Conservation (phyloP, 192 early-diverging fungal species). For the Podila minutissima region DNA sequence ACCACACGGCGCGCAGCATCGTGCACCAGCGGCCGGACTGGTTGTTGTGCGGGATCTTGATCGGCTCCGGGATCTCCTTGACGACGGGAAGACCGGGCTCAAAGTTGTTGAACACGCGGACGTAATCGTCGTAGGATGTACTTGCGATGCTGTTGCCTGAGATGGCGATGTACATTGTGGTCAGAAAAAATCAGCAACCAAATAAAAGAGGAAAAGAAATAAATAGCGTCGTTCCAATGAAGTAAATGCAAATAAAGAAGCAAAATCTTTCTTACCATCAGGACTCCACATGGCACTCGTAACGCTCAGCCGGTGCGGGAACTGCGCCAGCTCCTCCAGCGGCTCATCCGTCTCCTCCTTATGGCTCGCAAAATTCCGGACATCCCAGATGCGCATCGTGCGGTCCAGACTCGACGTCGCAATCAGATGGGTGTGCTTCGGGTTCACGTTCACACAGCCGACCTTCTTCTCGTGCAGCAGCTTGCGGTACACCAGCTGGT, state of each 20-base stretch:
- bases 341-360: constrained; percentile 17
- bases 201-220: neutral
- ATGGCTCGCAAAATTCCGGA: constrained; percentile 55
- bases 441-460: constrained; percentile 70
- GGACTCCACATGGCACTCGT: constrained; percentile 77
- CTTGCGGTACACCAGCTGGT: constrained; percentile 46
- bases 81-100: constrained; percentile 37
- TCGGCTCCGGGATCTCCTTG: constrained; percentile 41
- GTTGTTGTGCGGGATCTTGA: constrained; percentile 67
- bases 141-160: constrained; percentile 54
- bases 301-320: constrained; percentile 62
- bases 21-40: constrained; percentile 75
- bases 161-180: neutral
- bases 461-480: constrained; percentile 64
- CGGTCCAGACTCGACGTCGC: constrained; percentile 63
- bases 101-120: constrained; percentile 62
- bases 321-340: constrained; percentile 41
- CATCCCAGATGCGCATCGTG: constrained; percentile 71
- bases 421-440: constrained; percentile 55
- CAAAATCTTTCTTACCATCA: constrained; percentile 40
- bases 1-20: constrained; percentile 70
- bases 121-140: constrained; percentile 66
- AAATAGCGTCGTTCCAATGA: too few species aligned
- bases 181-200: neutral
- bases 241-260: too few species aligned